Evolutionary conservation across 805 yeast genomes (phyloP), one percentile per base, ranked within the genome.

Genomic region (Spathaspora gorwiae): DNA sequence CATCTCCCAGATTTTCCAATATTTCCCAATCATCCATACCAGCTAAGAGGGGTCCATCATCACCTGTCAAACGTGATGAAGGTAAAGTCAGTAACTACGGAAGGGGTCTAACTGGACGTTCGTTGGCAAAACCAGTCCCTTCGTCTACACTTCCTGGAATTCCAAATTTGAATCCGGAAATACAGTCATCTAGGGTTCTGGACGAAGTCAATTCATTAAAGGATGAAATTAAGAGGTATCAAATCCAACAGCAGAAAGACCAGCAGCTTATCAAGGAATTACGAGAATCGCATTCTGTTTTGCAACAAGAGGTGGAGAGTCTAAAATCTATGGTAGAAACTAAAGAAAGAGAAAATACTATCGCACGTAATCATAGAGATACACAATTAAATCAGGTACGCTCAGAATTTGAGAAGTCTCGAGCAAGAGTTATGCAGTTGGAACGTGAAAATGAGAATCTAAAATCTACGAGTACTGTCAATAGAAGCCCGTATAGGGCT

Each of bases 41-140:
- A 3, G 72, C 84, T 2, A 85, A 85, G 54, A 70, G 94, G 49
- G 75, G 77, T 0, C 87, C 92, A 0, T 70, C 87, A 0, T 84
- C 90, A 0, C 92, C 92, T 1, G 72, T 80, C 32, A 83, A 80
- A 54, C 61, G 75, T 35, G 59, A 59, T 1, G 59, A 73, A 53
- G 51, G 60, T 52, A 70, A 63, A 45, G 55, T 57, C 6, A 56
- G 69, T 1, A 52, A 62, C 15, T 51, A 47, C 42, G 64, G 67
- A n/a, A 65, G 72, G 37, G 64, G 76, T 1, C 57, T 74, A 27
- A 68, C 79, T 0, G 74, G 73, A 1, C 64, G 79, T 49, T 66
- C 78, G 11, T 59, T 75, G 12, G 54, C 65, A 0, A 54, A 68
- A 3, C 52, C 64, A 1, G 35, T 56, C 12, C 42, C 52, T n/a